phyloP scores from a whole-genome alignment of 176 grass and related monocot genomes.

The Secale cereale region DNA sequence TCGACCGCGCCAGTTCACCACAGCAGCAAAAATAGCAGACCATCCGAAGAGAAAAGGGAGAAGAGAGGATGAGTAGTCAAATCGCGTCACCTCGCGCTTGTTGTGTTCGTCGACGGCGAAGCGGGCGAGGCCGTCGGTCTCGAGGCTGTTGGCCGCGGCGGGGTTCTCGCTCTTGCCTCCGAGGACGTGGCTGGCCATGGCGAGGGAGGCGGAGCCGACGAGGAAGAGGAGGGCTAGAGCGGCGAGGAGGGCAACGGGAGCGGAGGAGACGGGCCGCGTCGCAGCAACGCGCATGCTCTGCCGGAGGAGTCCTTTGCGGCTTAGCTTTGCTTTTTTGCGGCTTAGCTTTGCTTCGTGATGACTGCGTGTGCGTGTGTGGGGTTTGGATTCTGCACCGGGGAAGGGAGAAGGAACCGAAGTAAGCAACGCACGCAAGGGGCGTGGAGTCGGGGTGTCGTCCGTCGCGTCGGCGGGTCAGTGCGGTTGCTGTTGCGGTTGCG shows the following conservation, averaged over 20 bases:
- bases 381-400: neutral
- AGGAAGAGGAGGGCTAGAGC: neutral
- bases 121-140: constrained; percentile 70
- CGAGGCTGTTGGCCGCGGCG: constrained; percentile 58
- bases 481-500: neutral
- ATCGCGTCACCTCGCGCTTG: constrained; percentile 58
- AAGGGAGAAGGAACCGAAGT: neutral
- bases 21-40: neutral
- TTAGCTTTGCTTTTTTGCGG: constrained; percentile 10
- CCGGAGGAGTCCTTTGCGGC: neutral
- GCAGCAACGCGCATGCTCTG: constrained; percentile 43
- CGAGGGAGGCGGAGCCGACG: constrained; percentile 26
- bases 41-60: neutral
- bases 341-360: constrained; percentile 11
- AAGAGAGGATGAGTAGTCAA: neutral
- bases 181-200: constrained; percentile 38
- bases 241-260: neutral
- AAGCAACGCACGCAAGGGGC: neutral
- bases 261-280: neutral
- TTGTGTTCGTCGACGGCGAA: constrained; percentile 92
- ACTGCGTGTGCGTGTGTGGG: neutral
- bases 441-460: neutral
- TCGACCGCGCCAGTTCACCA: neutral
- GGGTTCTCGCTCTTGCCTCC: constrained; percentile 22
- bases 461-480: neutral